Percentiles rank a stretch among this genome's conserved stretches.
These are phyloP conservation scores for Tetrapisispora pingtungensis DNA, from an alignment of 805 yeast genomes.

Conservation along the genomic window DNA sequence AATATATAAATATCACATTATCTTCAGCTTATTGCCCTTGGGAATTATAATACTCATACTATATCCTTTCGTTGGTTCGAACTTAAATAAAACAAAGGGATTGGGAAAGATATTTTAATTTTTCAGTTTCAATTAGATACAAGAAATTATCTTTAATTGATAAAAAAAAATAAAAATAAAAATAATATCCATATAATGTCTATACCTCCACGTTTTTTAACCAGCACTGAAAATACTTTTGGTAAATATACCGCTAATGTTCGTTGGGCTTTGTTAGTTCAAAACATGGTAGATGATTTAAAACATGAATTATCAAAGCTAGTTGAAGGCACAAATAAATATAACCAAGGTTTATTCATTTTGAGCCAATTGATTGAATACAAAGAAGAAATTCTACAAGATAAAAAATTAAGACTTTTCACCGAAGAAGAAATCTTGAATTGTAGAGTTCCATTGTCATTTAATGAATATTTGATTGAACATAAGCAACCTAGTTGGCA, in stretches of 20 bases:
- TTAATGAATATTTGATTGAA: conserved; percentile 41
- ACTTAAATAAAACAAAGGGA: no score
- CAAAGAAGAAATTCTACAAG: conserved; percentile 35
- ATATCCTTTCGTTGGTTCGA: no score
- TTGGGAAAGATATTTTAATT: no score
- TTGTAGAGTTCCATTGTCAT: conserved; percentile 42
- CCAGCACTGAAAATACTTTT: conserved; percentile 66
- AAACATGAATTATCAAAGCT: conserved; percentile 24
- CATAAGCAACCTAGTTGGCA: conserved; percentile 48
- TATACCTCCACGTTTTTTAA: conserved; percentile 35
- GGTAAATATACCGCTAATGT: conserved; percentile 67
- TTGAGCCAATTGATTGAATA: conserved; percentile 34
- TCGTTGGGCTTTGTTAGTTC: conserved; percentile 83
- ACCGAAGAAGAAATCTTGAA: conserved; percentile 29
- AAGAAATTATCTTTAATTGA: no score
- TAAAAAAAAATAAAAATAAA: no score
- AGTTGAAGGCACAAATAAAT: conserved; percentile 19
- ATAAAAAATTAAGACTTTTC: conserved; percentile 36
- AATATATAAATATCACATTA: no score
- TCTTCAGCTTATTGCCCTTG: no score
- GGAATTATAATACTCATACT: no score
- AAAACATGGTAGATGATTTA: conserved; percentile 58
- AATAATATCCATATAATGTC: no score
- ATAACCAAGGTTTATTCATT: conserved; percentile 41
- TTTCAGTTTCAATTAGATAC: no score